Conservation (phyloP, 169 alveolate genomes). For the Eimeria tenella region DNA sequence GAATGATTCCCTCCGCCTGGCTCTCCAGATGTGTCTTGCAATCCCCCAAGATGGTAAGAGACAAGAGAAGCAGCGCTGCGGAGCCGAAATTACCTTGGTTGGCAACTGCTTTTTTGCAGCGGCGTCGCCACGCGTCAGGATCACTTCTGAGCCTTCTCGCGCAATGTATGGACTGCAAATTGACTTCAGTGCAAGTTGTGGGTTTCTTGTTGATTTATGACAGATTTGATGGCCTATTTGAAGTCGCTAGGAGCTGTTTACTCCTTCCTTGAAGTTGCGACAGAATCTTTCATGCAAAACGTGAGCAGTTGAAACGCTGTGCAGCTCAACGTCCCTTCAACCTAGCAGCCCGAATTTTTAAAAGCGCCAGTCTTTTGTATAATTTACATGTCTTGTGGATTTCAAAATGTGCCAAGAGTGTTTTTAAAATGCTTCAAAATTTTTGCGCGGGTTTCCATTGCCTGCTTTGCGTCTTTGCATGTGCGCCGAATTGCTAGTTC, state of each 20-base stretch:
- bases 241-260: slow-evolving; percentile 90
- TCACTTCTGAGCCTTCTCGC: too few relatives aligned
- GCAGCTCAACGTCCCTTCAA: slow-evolving; percentile 52
- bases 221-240: slow-evolving; percentile 80
- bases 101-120: too few relatives aligned
- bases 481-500: too few relatives aligned
- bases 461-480: too few relatives aligned
- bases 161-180: too few relatives aligned
- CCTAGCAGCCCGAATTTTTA: neutral
- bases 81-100: too few relatives aligned
- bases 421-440: too few relatives aligned
- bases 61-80: too few relatives aligned
- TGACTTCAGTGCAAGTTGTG: too few relatives aligned
- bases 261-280: slow-evolving; percentile 91
- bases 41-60: slow-evolving; percentile 86
- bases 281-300: slow-evolving; percentile 90
- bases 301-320: slow-evolving; percentile 77
- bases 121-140: too few relatives aligned
- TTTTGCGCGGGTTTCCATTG: too few relatives aligned
- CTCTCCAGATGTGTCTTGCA: slow-evolving; percentile 91
- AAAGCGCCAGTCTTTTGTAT: neutral
- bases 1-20: slow-evolving; percentile 91
- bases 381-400: neutral
- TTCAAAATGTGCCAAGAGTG: too few relatives aligned
- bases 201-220: neutral